Percentiles rank a stretch among this genome's conserved stretches.
Conservation (phyloP, 345 rosid genomes). For the Eucalyptus brandiana region DNA sequence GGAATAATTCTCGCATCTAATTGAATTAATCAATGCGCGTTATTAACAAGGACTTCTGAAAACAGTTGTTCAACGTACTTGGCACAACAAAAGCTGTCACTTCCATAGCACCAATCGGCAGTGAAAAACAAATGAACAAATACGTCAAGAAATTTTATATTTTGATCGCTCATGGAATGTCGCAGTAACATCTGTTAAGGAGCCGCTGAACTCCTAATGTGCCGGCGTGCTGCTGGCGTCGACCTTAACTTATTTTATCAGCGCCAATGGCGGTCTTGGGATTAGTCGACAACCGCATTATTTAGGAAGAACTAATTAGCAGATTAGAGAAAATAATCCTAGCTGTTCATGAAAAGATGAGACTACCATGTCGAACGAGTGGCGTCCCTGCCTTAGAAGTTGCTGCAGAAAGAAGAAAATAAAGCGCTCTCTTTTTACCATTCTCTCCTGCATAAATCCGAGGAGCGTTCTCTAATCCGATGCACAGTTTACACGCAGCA, state of each 20-base stretch:
- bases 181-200: background rate
- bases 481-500: background rate
- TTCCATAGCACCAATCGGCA: background rate
- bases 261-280: background rate
- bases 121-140: too few relatives aligned
- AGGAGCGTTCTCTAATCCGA: background rate
- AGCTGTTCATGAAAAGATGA: background rate
- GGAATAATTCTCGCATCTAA: background rate
- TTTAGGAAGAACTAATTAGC: background rate
- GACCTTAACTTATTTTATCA: background rate
- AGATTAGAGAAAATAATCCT: background rate
- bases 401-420: background rate
- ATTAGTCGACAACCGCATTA: accelerated
- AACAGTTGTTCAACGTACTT: too few relatives aligned
- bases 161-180: background rate
- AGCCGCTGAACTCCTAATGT: background rate
- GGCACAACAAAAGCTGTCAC: background rate
- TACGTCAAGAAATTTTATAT: background rate
- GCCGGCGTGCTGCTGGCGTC: background rate
- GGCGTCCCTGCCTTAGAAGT: background rate
- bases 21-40: background rate
- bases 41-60: too few relatives aligned
- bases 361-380: background rate
- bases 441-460: background rate
- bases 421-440: background rate